Base-by-base conservation (phyloP, 2,329 filamentous ascomycete species). In the Xylariaceae sp. region DNA sequence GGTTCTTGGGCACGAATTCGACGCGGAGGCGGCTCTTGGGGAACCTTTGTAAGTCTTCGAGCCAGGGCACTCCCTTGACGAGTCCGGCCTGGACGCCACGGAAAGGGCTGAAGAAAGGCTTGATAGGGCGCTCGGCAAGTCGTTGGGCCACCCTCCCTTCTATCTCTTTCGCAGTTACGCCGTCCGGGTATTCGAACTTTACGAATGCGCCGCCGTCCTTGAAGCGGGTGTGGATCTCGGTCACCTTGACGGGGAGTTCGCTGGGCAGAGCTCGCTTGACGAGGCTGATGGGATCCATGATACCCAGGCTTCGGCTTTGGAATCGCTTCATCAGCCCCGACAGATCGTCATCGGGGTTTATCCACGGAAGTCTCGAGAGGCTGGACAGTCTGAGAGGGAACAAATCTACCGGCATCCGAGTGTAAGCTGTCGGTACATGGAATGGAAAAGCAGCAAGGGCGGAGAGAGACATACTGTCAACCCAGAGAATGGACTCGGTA, bases 121-220 rank as follows among this genome's bases (percentile, higher is more conserved):
- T 86, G 26, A 94, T 76, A 0, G 83, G 83, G 12, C 81, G 73
- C 43, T 87, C 70, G 40, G 74, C 67, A 1, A 97, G 68, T 47
- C 83, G 73, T 21, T 76, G 66, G 16, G 73, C 67, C 3, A 95
- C 65, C 3, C 68, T 70, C 14, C 67, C 70, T 64, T 82, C 79
- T 11, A 87, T 69, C 18, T 79, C 73, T 14, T 67, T 65, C 2
- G 71, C 59, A 8, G 64, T 60, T 4, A 70, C 55, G 8, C 61
- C 59, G 13, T 65, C 52, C 0, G 40, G 68, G 52, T 41, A 60
- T 18, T 37, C 36, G 33, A 57, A 54, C 30, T 59, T 96, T 60
- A 97, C 81, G 59, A 94, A 97, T 1, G 87, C 88, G 9, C 92
- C 92, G 12, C 92, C 92, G 57, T 98, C 92, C 54, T 94, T 89